Conservation (phyloP, 371 early-diverging fungal species). For the Coemansia sp. region DNA sequence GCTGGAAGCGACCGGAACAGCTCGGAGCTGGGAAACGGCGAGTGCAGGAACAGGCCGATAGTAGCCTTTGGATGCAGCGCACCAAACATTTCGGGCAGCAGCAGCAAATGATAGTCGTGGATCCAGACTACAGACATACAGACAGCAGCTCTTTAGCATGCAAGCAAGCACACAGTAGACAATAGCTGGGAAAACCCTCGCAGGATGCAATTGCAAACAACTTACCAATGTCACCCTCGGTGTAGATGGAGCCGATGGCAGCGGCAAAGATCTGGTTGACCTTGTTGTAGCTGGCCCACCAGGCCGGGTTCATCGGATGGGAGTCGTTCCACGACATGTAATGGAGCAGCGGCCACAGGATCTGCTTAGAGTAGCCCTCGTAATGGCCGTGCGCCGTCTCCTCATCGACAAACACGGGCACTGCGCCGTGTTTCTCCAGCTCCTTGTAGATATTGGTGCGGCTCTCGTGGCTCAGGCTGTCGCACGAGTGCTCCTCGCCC, state of each 20-base stretch:
- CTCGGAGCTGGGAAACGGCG: conserved; percentile 94
- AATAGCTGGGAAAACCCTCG: too few relatives aligned
- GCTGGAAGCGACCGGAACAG: conserved; percentile 86
- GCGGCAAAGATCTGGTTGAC: conserved; percentile 84
- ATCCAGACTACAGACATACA: conserved; percentile 73
- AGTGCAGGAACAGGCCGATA: conserved; percentile 96
- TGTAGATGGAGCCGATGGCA: conserved; percentile 66
- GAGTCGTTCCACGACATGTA: conserved; percentile 82
- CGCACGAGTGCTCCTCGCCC: conserved; percentile 47
- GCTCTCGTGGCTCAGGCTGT: conserved; percentile 33
- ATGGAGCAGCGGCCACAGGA: conserved; percentile 97
- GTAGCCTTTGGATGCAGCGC: conserved; percentile 70
- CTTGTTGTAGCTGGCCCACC: conserved; percentile 79
- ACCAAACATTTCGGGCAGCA: conserved; percentile 88
- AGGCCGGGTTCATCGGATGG: conserved; percentile 58
- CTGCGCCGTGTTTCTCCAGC: conserved; percentile 44
- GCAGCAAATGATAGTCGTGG: conserved; percentile 97
- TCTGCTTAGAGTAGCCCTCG: conserved; percentile 76
- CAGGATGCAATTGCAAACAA: too few relatives aligned
- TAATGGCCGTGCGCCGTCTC: conserved; percentile 59
- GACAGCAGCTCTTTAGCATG: too few relatives aligned
- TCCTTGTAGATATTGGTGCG: conserved; percentile 33
- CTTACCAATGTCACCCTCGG: conserved; percentile 70
- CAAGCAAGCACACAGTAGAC: too few relatives aligned
- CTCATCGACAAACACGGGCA: conserved; percentile 67